phyloP scores from a whole-genome alignment of 768 basidiomycete genomes.

The Termitomyces sp. region DNA sequence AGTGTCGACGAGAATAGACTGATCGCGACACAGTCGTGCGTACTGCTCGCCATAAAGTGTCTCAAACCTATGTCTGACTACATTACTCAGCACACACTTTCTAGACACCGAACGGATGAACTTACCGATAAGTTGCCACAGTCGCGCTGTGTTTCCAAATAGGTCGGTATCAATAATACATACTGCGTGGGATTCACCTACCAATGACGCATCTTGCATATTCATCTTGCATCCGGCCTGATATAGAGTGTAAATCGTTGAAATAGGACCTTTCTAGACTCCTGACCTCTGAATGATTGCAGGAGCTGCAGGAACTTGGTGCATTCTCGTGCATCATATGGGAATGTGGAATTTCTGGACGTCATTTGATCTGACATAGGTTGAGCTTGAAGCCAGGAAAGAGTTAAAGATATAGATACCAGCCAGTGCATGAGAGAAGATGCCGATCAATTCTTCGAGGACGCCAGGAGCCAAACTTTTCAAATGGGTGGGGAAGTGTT shows the following conservation, averaged over 20 bases:
- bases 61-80: constrained; percentile 48
- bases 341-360: constrained; percentile 57
- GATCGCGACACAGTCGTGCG: constrained; percentile 51
- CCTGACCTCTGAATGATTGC: constrained; percentile 40
- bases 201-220: constrained; percentile 42
- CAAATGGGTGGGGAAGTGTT: constrained; percentile 59
- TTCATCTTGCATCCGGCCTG: constrained; percentile 35
- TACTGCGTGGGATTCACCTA: constrained; percentile 15
- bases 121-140: constrained; percentile 47
- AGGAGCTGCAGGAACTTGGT: constrained; percentile 46
- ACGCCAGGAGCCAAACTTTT: constrained; percentile 27
- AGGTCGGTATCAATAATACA: constrained; percentile 6
- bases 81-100: constrained; percentile 6
- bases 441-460: constrained; percentile 47
- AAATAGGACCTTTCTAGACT: neutral
- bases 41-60: constrained; percentile 56
- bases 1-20: constrained; percentile 41
- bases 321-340: constrained; percentile 46
- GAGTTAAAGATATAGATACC: constrained; percentile 34
- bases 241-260: neutral
- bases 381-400: neutral
- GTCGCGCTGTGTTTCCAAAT: constrained; percentile 32
- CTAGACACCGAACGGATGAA: neutral
- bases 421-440: constrained; percentile 53
- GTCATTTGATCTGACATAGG: constrained; percentile 50